phyloP scores from a whole-genome alignment of 352 stramenopile species.

The Thraustotheca clavata region DNA sequence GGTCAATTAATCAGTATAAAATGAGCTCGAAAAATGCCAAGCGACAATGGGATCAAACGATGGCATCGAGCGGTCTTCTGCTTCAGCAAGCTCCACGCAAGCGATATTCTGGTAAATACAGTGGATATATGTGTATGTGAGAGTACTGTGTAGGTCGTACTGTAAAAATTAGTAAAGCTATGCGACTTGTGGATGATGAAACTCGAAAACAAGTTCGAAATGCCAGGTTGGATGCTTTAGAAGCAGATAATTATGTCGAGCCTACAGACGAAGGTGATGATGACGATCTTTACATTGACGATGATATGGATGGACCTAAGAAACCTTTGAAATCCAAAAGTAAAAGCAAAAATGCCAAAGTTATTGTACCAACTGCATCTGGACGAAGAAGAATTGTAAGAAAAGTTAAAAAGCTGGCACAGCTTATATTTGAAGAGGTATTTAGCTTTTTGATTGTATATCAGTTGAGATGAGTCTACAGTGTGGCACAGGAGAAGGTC shows the following conservation, averaged over 20 bases:
- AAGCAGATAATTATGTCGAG: slow-evolving; percentile 81
- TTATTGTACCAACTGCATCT: background rate
- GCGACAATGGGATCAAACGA: slow-evolving; percentile 24
- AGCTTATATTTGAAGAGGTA: slow-evolving; percentile 82
- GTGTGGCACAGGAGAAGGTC: slow-evolving; percentile 19
- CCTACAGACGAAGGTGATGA: slow-evolving; percentile 36
- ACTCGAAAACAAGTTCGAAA: slow-evolving; percentile 77
- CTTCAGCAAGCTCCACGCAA: background rate
- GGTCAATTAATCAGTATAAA: background rate
- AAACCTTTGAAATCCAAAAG: slow-evolving; percentile 29
- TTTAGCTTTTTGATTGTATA: background rate
- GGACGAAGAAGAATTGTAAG: slow-evolving; percentile 25
- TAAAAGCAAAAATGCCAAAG: slow-evolving; percentile 21
- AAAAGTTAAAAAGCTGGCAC: slow-evolving; percentile 84
- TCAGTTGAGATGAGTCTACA: background rate
- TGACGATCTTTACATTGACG: slow-evolving; percentile 33
- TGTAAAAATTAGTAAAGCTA: slow-evolving; percentile 69
- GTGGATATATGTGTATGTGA: background rate
- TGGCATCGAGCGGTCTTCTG: slow-evolving; percentile 16
- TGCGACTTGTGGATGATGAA: slow-evolving; percentile 74
- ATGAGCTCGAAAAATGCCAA: slow-evolving; percentile 21
- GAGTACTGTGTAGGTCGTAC: slow-evolving; percentile 38
- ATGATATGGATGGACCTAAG: slow-evolving; percentile 35
- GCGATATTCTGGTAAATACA: slow-evolving; percentile 19
- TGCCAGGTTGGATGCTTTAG: slow-evolving; percentile 75